These are phyloP conservation scores for Xerocomus nothofagi DNA, from an alignment of 1,284 basidiomycete species.

Conservation along the genomic window DNA sequence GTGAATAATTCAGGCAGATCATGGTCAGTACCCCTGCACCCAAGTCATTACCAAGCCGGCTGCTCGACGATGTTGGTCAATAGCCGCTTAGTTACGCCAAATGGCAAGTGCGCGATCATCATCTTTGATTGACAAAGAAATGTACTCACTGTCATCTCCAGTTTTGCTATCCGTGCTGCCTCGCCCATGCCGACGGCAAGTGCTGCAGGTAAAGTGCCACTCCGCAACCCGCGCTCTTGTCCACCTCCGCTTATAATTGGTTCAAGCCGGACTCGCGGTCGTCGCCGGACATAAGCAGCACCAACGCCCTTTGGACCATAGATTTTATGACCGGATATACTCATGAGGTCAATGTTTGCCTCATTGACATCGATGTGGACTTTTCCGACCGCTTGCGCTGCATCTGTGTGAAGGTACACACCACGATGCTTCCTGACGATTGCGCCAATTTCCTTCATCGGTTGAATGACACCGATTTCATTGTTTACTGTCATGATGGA, in stretches of 20 bases:
- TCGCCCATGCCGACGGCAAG: slow-evolving; percentile 94
- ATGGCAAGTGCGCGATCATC: slow-evolving; percentile 45
- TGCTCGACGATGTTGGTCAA: slow-evolving; percentile 12
- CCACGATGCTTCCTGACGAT: slow-evolving; percentile 83
- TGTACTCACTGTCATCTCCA: slow-evolving; percentile 87
- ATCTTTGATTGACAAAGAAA: slow-evolving; percentile 42
- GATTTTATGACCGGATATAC: slow-evolving; percentile 96
- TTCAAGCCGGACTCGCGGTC: slow-evolving; percentile 93
- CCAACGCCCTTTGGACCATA: slow-evolving; percentile 99
- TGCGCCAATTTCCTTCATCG: slow-evolving; percentile 92
- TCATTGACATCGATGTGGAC: slow-evolving; percentile 92
- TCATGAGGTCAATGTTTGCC: slow-evolving; percentile 95
- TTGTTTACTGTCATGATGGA: slow-evolving; percentile 99
- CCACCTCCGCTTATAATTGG: slow-evolving; percentile 96
- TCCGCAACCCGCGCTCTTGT: slow-evolving; percentile 94
- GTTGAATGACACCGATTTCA: slow-evolving; percentile 99
- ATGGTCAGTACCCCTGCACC: slow-evolving; percentile 90
- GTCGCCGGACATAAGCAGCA: slow-evolving; percentile 89
- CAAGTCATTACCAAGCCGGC: slow-evolving; percentile 64
- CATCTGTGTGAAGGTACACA: slow-evolving; percentile 96
- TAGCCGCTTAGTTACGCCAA: slow-evolving; percentile 40
- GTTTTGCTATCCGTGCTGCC: slow-evolving; percentile 88
- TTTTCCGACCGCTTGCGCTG: slow-evolving; percentile 94
- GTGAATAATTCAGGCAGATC: slow-evolving; percentile 15
- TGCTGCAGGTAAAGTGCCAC: slow-evolving; percentile 90